phyloP scores from a whole-genome alignment of 495 filamentous ascomycete genomes.

The Parachaetomium inaequale region DNA sequence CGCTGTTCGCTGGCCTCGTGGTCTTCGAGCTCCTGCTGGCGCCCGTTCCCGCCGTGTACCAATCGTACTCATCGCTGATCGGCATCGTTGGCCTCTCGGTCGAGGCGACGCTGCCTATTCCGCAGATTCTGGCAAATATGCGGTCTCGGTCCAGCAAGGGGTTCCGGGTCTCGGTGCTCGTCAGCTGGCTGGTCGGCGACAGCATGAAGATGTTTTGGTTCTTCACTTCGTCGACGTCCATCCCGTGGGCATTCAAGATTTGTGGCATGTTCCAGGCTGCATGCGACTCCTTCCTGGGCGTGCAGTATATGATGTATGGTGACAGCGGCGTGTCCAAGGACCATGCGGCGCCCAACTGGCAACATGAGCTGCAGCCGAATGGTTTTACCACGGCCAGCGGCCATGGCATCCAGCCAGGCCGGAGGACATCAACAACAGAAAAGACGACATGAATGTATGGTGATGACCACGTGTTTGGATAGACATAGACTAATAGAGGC shows the following conservation, averaged over 20 bases:
- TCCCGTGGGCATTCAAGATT: constrained; percentile 85
- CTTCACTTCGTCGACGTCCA: constrained; percentile 65
- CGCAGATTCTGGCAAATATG: constrained; percentile 81
- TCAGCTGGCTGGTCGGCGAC: constrained; percentile 87
- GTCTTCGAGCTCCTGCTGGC: constrained; percentile 70
- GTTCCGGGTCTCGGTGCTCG: constrained; percentile 81
- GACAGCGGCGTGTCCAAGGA: constrained; percentile 40
- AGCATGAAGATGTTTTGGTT: constrained; percentile 96
- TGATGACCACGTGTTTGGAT: neutral
- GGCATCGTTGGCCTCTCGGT: constrained; percentile 83
- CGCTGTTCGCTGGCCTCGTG: constrained; percentile 62
- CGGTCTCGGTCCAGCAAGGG: constrained; percentile 78
- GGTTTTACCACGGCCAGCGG: constrained; percentile 25
- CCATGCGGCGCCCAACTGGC: constrained; percentile 17
- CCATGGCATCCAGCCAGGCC: constrained; percentile 32
- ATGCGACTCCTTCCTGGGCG: constrained; percentile 77
- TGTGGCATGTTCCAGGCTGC: constrained; percentile 88
- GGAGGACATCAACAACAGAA: constrained; percentile 38
- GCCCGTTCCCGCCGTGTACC: constrained; percentile 53
- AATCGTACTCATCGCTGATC: constrained; percentile 64
- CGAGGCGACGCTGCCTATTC: constrained; percentile 85
- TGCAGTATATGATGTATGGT: constrained; percentile 84
- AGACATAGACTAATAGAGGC: constrained; percentile 14
- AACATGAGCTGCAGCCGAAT: constrained; percentile 7
- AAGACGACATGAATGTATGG: constrained; percentile 30